Percentiles rank a stretch among this genome's conserved stretches.
These are phyloP conservation scores for Psilocybe sp. DNA, from an alignment of 768 basidiomycete species.

Conservation along the genomic window DNA sequence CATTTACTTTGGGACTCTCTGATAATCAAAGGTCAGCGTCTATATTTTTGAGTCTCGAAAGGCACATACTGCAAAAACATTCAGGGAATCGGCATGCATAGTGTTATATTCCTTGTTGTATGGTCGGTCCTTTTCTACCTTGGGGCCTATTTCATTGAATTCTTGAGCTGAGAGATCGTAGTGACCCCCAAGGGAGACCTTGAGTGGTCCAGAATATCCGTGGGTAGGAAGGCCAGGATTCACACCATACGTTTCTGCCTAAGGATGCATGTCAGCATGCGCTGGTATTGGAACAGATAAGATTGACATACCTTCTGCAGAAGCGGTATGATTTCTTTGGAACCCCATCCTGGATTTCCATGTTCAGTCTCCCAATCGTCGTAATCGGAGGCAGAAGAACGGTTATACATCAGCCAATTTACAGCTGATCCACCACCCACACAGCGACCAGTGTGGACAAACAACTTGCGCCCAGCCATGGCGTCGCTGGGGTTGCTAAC, in stretches of 20 bases:
- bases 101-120: background rate
- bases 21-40: background rate
- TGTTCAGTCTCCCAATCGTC: slow-evolving; percentile 54
- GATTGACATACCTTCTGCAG: no score
- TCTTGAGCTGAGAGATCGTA: slow-evolving; percentile 35
- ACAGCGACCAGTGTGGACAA: slow-evolving; percentile 44
- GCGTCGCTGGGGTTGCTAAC: slow-evolving; percentile 32
- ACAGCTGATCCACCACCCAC: slow-evolving; percentile 63
- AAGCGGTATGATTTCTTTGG: slow-evolving; percentile 46
- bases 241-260: slow-evolving; percentile 2
- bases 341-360: slow-evolving; percentile 58
- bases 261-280: slow-evolving; percentile 13
- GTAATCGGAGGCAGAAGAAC: slow-evolving; percentile 61
- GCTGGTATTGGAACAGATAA: background rate
- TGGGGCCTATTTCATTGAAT: slow-evolving; percentile 28
- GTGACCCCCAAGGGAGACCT: slow-evolving; percentile 43
- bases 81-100: slow-evolving; percentile 2
- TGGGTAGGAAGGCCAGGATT: background rate
- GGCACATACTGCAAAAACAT: background rate
- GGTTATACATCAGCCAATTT: slow-evolving; percentile 56
- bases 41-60: background rate
- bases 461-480: slow-evolving; percentile 39
- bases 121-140: slow-evolving; percentile 32
- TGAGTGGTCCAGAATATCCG: slow-evolving; percentile 29
- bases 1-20: background rate